A percentile compares a stretch with the other conserved stretches of the same genome.
Conservation (phyloP, 306 rosid species). For the Prunus persica region DNA sequence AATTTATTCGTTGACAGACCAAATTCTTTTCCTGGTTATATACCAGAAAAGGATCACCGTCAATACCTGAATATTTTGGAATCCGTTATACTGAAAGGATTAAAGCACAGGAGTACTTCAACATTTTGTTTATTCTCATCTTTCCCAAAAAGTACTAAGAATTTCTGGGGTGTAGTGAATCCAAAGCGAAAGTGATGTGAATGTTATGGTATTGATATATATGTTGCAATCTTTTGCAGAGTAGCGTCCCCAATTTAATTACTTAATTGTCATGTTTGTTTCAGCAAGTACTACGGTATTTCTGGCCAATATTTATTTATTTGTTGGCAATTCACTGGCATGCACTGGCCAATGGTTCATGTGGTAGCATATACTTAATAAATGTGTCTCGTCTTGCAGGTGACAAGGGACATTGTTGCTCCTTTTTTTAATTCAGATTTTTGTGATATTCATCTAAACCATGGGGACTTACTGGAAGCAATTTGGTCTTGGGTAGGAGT, state of each 20-base stretch:
- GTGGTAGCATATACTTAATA: not conserved
- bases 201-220: not conserved
- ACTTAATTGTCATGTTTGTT: not conserved
- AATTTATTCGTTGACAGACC: too few species aligned
- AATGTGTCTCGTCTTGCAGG: constrained; percentile 46
- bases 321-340: not conserved
- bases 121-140: too few species aligned
- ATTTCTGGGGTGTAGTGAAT: not conserved
- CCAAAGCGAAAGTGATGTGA: not conserved
- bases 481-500: constrained; percentile 98
- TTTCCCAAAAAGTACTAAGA: not conserved
- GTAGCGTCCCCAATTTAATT: not conserved
- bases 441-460: constrained; percentile 90
- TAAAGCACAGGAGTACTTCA: not conserved
- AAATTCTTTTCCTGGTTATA: too few species aligned
- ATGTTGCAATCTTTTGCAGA: not conserved
- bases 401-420: constrained; percentile 72
- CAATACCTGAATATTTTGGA: not conserved
- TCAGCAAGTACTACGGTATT: not conserved
- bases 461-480: constrained; percentile 76
- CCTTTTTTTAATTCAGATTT: constrained; percentile 54
- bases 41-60: not conserved
- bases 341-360: not conserved
- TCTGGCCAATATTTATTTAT: not conserved
- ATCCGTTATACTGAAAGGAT: not conserved